Base-by-base conservation (phyloP, 2,329 filamentous ascomycete species). In the Thelonectria blattea region DNA sequence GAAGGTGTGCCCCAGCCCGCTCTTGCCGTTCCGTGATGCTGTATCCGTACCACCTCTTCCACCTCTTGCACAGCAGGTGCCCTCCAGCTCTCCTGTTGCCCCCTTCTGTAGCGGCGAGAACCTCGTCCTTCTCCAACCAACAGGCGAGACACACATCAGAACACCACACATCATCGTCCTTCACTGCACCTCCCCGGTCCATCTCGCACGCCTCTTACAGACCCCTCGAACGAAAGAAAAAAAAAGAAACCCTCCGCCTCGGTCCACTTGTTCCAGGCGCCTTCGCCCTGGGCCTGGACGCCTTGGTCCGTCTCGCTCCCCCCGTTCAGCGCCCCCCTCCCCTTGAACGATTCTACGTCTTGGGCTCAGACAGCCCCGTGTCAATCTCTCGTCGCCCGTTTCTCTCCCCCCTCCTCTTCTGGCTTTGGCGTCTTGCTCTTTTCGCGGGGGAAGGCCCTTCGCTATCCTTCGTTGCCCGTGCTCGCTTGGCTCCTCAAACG, bases 1-100 rank as follows among this genome's bases (percentile, higher is more conserved):
- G 60, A 63, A 63, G 60, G 60, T 63, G 57, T 52, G 47, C 56
- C 34, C 48, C 32, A 53, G 45, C 52, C 43, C 42, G 56, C 47
- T 43, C 56, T 57, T 60, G 56, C 49, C 52, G 53, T 60, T 60
- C 57, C 43, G 53, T 56, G 60, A 63, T 63, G 27, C 27, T 30
- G 27, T 30, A n/a, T n/a, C n/a, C n/a, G n/a, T n/a, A 30, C 27
- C 27, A 30, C 27, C 27, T 30, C 27, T 24, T 24, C 3, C 22
- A 6, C 22, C 22, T 24, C 22, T 24, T 24, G 22, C 22, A 6
- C 27, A 30, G 27, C 27, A 30, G 27, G 27, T 30, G 27, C 27
- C 27, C n/a, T n/a, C n/a, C n/a, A n/a, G n/a, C n/a, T 30, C 27
- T 24, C 22, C 22, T 24, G 22, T 24, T 6, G 22, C 22, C 22